Base-by-base conservation (phyloP, 1,284 basidiomycete species). In the Pseudomicrostroma phylloplanum region DNA sequence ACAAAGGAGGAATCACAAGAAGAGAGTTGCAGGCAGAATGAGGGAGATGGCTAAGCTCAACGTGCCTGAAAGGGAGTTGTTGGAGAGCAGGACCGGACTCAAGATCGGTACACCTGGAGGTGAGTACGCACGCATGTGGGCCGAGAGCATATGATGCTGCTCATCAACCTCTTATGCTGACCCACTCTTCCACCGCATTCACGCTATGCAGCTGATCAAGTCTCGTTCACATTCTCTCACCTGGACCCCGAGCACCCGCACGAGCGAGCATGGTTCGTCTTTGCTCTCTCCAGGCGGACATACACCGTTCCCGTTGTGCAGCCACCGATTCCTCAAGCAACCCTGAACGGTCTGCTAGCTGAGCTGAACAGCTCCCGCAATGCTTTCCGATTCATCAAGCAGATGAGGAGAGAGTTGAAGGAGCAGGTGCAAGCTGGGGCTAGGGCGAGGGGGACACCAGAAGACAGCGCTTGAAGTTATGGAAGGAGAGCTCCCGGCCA, bases 201-300 rank as follows among this genome's bases (percentile, higher is more conserved):
- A 12, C 17, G 12, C 25, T 17, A 2, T 7, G 46, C 53, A 70
- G 75, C 60, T 26, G 70, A 75, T 40, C 42, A 66, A 17, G 67
- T 76, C 17, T 61, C 67, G 19, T 78, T 78, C 62, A 65, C 59
- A n/a, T 77, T 77, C 57, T 57, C 58, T 8, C 59, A 66, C 30
- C 42, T 78, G 30, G 71, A 73, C 26, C 65, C 67, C 0, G 58
- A 67, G 0, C 64, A 66, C 30, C 70, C 69, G 55, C 59, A 62
- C 3, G 69, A 73, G 1, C 51, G 66, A 12, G 75, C 76, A 43
- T 66, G 65, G 4, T 65, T 78, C 60, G 69, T 72, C 23, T 46
- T 78, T 30, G 71, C 75, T 59, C 69, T 68, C 2, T 69, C 67
- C 7, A 48, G 59, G 9, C 56, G 59, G 9, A 40, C 51, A 6